Base-by-base conservation (phyloP, 495 filamentous ascomycete species). In the Aspergillus carlsbadensis region DNA sequence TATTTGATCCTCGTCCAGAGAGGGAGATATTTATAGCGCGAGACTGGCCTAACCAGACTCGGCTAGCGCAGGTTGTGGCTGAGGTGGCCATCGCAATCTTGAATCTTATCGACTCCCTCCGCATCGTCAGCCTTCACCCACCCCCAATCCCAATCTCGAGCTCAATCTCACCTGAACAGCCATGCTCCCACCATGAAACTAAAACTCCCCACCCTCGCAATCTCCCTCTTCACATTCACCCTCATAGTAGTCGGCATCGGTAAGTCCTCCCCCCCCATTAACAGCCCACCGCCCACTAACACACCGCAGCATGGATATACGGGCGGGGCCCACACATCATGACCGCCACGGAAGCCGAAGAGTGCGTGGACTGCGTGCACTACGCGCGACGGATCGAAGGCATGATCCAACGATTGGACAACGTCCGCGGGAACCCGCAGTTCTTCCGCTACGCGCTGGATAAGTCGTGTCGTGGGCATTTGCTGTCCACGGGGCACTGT, bases 381-480 rank as follows among this genome's bases (percentile, higher is more conserved):
- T 56, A 61, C 35, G 48, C 49, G 24, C 20, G 40, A n/a, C 40
- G 34, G 26, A 33, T 61, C 8, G 47, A 61, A 5, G 35, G 15
- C 45, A 54, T 54, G 49, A 47, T 59, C 18, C 18, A n/a, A 1
- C 1, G 26, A 26, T 36, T 15, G 20, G 26, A 48, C 7, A 22
- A 36, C 6, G 44, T 43, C 10, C 3, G 17, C 11, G 53, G 31
- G 14, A 61, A 61, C 29, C 47, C 34, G 1, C 58, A 61, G 47
- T 56, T 56, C 36, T 61, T 61, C 37, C 47, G 31, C 2, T 61
- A 61, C n/a, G 58, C 58, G 29, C 18, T 47, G 6, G 52, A 56
- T 17, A 41, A 24, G 18, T 53, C 58, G 22, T 61, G 58, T 43
- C 58, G 53, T 15, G 48, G 49, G 15, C 13, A 24, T 0, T 26